Percentiles rank a stretch among this genome's conserved stretches.
phyloP scores from a whole-genome alignment of 2,329 filamentous ascomycete genomes.

The Cercospora beticola region DNA sequence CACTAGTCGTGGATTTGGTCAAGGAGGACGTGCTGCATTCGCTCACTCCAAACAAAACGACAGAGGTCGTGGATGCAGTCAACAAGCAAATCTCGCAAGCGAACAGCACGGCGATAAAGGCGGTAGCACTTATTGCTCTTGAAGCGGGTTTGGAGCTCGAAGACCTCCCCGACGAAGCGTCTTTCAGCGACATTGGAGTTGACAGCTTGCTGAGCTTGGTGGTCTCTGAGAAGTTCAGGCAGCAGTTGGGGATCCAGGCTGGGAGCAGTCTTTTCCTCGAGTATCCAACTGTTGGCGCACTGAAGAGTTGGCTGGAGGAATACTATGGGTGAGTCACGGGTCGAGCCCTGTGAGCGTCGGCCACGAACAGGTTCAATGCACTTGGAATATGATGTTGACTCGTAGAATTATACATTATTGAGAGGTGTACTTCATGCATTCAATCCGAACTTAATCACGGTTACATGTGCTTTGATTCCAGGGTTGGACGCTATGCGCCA shows the following conservation, averaged over 20 bases:
- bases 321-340: not conserved
- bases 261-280: constrained; percentile 30
- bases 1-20: not conserved
- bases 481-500: too few species aligned
- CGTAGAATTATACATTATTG: too few species aligned
- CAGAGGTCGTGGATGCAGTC: not conserved
- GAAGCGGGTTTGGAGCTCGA: constrained; percentile 59
- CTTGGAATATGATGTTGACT: too few species aligned
- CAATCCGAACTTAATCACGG: too few species aligned
- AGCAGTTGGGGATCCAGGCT: constrained; percentile 36
- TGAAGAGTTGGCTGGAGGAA: constrained; percentile 8
- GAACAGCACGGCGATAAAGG: not conserved
- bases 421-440: too few species aligned
- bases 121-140: not conserved
- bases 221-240: constrained; percentile 38
- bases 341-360: too few species aligned
- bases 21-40: not conserved
- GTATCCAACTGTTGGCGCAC: constrained; percentile 28
- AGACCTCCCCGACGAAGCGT: constrained; percentile 38
- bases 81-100: not conserved
- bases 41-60: not conserved
- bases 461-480: too few species aligned
- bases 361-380: too few species aligned
- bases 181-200: constrained; percentile 38
- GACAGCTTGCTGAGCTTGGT: constrained; percentile 42